Base-by-base conservation (phyloP, 805 yeast species). In the Saccharomycopsis lassenensis region DNA sequence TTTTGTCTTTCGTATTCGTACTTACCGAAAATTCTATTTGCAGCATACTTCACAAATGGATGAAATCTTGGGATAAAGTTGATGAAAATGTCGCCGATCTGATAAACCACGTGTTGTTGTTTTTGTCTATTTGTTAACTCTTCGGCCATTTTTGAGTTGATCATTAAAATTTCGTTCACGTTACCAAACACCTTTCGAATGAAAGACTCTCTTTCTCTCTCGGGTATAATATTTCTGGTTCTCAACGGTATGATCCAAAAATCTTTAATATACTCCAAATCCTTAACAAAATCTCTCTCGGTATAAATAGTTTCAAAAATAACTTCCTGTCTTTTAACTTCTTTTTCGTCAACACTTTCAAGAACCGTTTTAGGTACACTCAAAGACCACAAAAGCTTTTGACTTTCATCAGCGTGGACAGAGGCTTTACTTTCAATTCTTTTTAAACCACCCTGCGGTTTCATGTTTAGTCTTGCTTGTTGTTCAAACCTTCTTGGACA, bases 401-500 rank as follows among this genome's bases (percentile, higher is more conserved):
- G 77, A 43, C 80, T 84, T 36, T 76, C 84, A 33, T 79, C 84
- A 17, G 77, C 93, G 40, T 75, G 78, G 35, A 77, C 59, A 1
- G 85, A 77, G 8, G 77, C 58, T 36, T 76, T 67, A 5, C 79
- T 70, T 28, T 78, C 87, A 10, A 89, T 82, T 33, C 93, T 63
- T 41, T 75, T 69, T 48, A 89, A 64, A 1, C 89, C 93, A 29
- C 94, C 91, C 49, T 81, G 80, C 2, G 91, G 84, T 54, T 83
- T 83, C 74, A 84, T 68, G 49, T 87, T 86, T 35, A 84, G 67
- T 41, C 97, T 67, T 3, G 95, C 94, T 53, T 89, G 97, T 57
- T 91, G 97, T 57, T 89, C 97, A 33, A 91, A 63, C 44, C 97
- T 70, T 47, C 95, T 71, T 11, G 98, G 98, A 59, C 98, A 91